A percentile compares a stretch with the other conserved stretches of the same genome.
Conservation (phyloP, 2,329 filamentous ascomycete genomes). For the Penicillium sp. region DNA sequence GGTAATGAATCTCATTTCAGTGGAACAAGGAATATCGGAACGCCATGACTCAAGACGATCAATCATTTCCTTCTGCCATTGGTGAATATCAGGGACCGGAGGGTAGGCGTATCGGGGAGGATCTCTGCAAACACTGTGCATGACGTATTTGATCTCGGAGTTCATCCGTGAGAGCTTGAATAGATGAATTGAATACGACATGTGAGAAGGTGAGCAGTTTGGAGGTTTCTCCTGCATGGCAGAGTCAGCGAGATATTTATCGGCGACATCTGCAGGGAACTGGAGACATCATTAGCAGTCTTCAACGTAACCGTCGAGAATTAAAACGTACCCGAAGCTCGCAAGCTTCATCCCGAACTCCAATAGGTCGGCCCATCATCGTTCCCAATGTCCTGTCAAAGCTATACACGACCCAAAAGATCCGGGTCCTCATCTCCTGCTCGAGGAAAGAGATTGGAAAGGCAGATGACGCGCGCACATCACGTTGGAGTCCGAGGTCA, state of each 20-base stretch:
- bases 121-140: constrained; percentile 52
- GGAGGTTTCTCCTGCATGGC: not conserved
- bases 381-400: constrained; percentile 54
- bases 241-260: constrained; percentile 14
- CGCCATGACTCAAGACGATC: constrained; percentile 44
- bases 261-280: constrained; percentile 23
- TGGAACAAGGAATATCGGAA: constrained; percentile 34
- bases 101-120: constrained; percentile 52
- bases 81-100: constrained; percentile 43
- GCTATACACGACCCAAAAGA: constrained; percentile 56
- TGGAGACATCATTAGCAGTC: constrained; percentile 12
- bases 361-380: constrained; percentile 57
- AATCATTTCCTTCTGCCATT: constrained; percentile 49
- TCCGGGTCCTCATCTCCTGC: constrained; percentile 55
- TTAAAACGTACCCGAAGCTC: constrained; percentile 46
- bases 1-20: constrained; percentile 9
- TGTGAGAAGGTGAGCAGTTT: constrained; percentile 25
- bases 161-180: constrained; percentile 48
- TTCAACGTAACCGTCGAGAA: constrained; percentile 15
- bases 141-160: constrained; percentile 58
- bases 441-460: constrained; percentile 47
- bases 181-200: constrained; percentile 49
- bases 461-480: constrained; percentile 42
- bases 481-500: constrained; percentile 53
- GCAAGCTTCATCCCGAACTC: constrained; percentile 55